Evolutionary conservation across 768 basidiomycete genomes (phyloP).

Genomic region (Trametes gibbosa): DNA sequence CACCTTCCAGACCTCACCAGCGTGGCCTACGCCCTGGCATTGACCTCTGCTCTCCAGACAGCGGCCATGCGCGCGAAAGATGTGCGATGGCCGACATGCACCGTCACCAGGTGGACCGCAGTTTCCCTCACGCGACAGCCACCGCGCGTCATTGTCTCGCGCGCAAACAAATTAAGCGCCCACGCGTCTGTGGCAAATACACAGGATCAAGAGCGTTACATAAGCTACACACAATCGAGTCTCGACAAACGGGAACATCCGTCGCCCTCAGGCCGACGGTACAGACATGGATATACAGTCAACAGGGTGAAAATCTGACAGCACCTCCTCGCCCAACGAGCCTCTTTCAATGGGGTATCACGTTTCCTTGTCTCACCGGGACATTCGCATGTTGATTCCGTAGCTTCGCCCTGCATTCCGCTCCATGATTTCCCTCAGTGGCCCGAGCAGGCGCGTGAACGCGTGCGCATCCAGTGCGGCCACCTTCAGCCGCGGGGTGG

Average conservation of each 20-base stretch:
- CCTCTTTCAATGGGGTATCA: neutral
- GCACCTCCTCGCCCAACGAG: neutral
- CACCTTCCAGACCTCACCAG: neutral
- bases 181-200: neutral
- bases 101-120: neutral
- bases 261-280: neutral
- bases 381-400: slow-evolving; percentile 22
- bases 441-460: slow-evolving; percentile 91
- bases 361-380: neutral
- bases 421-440: slow-evolving; percentile 90
- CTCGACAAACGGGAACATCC: neutral
- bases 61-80: neutral
- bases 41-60: neutral
- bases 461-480: slow-evolving; percentile 91
- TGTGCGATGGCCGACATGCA: neutral
- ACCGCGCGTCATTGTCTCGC: slow-evolving; percentile 1
- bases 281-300: neutral
- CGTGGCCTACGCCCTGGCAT: neutral
- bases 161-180: neutral
- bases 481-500: slow-evolving; percentile 75
- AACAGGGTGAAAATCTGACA: neutral
- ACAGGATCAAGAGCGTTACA: slow-evolving; percentile 1
- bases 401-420: slow-evolving; percentile 81
- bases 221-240: slow-evolving; percentile 14
- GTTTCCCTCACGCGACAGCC: neutral